A percentile compares a stretch with the other conserved stretches of the same genome.
Evolutionary conservation across 768 basidiomycete genomes (phyloP).

Genomic region (Pisolithus albus): DNA sequence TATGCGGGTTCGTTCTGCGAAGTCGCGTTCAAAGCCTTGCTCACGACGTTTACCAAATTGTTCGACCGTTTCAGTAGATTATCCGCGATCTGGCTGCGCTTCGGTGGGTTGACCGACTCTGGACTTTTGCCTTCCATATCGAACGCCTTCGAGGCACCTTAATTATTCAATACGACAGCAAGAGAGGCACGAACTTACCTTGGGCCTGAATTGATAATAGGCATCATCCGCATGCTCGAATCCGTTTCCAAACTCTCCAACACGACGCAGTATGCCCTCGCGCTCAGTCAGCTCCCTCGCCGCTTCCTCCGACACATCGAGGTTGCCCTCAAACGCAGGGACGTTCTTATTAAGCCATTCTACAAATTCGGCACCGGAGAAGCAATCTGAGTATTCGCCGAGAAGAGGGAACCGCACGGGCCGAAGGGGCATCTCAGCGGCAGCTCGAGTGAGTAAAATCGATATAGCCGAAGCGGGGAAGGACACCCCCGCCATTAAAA

Average conservation of each 20-base stretch:
- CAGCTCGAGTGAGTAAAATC: constrained; percentile 63
- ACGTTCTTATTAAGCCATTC: constrained; percentile 78
- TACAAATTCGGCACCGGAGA: constrained; percentile 85
- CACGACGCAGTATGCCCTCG: constrained; percentile 54
- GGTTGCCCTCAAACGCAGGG: constrained; percentile 66
- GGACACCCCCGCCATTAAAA: constrained; percentile 71
- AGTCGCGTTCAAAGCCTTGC: constrained; percentile 55
- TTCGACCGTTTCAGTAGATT: constrained; percentile 63
- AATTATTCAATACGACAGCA: constrained; percentile 5
- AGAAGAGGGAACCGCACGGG: constrained; percentile 70
- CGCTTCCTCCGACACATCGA: constrained; percentile 75
- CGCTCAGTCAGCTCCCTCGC: constrained; percentile 48
- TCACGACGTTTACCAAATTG: constrained; percentile 63
- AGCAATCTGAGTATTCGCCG: constrained; percentile 81
- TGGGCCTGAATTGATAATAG: constrained; percentile 78
- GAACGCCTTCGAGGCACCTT: constrained; percentile 21
- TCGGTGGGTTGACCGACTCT: constrained; percentile 19
- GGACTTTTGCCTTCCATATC: constrained; percentile 20
- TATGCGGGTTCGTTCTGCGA: constrained; percentile 55
- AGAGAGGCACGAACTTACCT: constrained; percentile 37
- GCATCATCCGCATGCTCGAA: constrained; percentile 75
- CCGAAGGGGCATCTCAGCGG: constrained; percentile 61
- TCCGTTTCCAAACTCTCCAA: constrained; percentile 78
- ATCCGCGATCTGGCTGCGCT: constrained; percentile 38
- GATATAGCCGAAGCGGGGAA: constrained; percentile 61